Evolutionary conservation across 768 basidiomycete species (phyloP).

Genomic region (Termitomyces sp.): DNA sequence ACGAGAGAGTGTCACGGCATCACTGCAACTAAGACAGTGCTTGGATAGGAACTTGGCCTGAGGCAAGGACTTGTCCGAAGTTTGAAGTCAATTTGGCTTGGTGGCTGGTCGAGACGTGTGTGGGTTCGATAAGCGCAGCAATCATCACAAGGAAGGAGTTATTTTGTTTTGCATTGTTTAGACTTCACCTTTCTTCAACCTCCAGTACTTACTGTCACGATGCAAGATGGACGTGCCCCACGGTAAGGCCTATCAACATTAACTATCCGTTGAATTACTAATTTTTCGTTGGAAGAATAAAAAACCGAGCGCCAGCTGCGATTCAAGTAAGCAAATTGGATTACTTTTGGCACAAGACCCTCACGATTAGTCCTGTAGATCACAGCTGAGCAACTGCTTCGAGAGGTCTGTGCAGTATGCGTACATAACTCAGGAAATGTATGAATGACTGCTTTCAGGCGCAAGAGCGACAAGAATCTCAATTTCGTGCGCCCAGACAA

Average conservation of each 20-base stretch:
- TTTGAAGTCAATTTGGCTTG: too few relatives aligned
- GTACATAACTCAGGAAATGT: not conserved
- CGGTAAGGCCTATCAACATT: not conserved
- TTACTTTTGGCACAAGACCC: not conserved
- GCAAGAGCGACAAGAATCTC: conserved; percentile 93
- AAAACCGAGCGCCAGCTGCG: conserved; percentile 94
- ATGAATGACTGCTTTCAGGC: conserved; percentile 44
- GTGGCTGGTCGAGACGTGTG: too few relatives aligned
- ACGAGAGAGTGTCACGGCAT: too few relatives aligned
- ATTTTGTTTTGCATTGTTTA: conserved; percentile 1
- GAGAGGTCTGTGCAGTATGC: conserved; percentile 62
- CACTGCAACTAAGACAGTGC: too few relatives aligned
- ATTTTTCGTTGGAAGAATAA: conserved; percentile 49
- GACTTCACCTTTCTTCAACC: not conserved
- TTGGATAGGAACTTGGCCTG: too few relatives aligned
- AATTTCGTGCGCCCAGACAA: conserved; percentile 89
- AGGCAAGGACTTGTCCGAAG: too few relatives aligned
- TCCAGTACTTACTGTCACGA: not conserved
- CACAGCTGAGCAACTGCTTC: conserved; percentile 95
- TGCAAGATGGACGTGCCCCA: conserved; percentile 15
- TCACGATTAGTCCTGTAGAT: conserved; percentile 48
- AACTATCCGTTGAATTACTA: not conserved
- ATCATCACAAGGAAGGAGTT: too few relatives aligned
- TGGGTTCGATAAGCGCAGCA: too few relatives aligned
- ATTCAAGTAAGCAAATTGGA: conserved; percentile 58